A percentile compares a stretch with the other conserved stretches of the same genome.
phyloP scores from a whole-genome alignment of 2,329 filamentous ascomycete genomes.

The Colletotrichum euphorbiae region DNA sequence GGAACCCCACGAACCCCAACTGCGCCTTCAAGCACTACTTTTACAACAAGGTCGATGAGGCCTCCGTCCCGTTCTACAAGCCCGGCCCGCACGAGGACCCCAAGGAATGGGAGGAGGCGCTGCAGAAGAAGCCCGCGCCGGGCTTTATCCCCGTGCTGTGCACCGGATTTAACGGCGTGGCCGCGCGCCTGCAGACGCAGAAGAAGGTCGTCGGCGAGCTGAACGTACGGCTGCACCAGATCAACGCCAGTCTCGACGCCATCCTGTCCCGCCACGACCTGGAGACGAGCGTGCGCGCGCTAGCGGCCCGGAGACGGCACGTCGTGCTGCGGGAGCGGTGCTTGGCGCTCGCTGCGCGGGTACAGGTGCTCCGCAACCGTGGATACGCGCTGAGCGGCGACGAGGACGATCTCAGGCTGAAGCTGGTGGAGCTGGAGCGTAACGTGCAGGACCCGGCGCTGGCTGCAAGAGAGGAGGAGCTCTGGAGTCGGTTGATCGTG shows the following conservation, averaged over 20 bases:
- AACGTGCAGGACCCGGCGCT: conserved; percentile 80
- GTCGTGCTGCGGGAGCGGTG: conserved; percentile 78
- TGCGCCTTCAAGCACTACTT: conserved; percentile 87
- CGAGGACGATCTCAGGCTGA: conserved; percentile 82
- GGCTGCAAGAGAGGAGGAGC: conserved; percentile 81
- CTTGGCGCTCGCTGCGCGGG: conserved; percentile 79
- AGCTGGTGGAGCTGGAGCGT: conserved; percentile 76
- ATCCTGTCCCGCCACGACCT: conserved; percentile 83
- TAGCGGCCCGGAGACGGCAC: conserved; percentile 79
- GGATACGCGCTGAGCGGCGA: conserved; percentile 84
- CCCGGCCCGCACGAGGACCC: conserved; percentile 78
- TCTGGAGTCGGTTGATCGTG: conserved; percentile 84
- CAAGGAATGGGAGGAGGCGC: conserved; percentile 85
- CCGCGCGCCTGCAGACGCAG: conserved; percentile 78
- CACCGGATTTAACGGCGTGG: conserved; percentile 78
- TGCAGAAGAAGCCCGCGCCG: conserved; percentile 81
- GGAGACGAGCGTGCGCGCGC: conserved; percentile 77
- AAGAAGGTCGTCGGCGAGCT: conserved; percentile 75
- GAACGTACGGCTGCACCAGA: conserved; percentile 79
- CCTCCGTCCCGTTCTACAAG: conserved; percentile 80
- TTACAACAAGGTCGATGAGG: conserved; percentile 85
- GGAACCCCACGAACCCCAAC: conserved; percentile 75
- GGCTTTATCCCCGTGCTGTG: conserved; percentile 83
- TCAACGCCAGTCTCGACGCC: conserved; percentile 78
- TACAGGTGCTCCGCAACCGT: conserved; percentile 83